These are phyloP conservation scores for Boletus sp. DNA, from an alignment of 768 basidiomycete species.

Conservation along the genomic window DNA sequence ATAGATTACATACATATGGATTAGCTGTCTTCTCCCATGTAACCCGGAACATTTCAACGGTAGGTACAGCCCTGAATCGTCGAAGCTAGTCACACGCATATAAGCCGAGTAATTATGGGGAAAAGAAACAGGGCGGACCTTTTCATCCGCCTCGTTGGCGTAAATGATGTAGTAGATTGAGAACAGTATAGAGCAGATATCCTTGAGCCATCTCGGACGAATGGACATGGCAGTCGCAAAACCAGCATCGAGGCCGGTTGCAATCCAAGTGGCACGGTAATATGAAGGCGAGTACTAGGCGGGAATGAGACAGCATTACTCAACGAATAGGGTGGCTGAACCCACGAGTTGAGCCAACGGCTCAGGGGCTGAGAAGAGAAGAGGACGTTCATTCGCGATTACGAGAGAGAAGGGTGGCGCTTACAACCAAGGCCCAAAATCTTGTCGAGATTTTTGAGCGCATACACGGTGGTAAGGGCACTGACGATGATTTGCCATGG, in stretches of 20 bases:
- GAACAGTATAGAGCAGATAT: constrained; percentile 82
- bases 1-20: constrained; percentile 72
- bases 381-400: background rate
- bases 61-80: constrained; percentile 87
- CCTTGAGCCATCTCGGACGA: constrained; percentile 85
- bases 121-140: constrained; percentile 49
- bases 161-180: constrained; percentile 84
- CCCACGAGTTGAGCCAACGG: constrained; percentile 84
- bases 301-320: constrained; percentile 3
- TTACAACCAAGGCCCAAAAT: constrained; percentile 77
- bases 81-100: constrained; percentile 57
- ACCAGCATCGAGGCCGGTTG: constrained; percentile 92
- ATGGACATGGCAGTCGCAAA: constrained; percentile 96
- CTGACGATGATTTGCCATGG: constrained; percentile 95
- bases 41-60: constrained; percentile 90
- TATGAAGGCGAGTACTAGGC: constrained; percentile 84
- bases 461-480: constrained; percentile 82
- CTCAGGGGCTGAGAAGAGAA: constrained; percentile 68
- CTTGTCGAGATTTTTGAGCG: constrained; percentile 79
- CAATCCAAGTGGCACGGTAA: constrained; percentile 95
- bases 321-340: constrained; percentile 9
- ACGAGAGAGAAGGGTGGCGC: background rate
- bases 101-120: background rate
- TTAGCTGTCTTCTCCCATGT: constrained; percentile 98
- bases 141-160: constrained; percentile 94